These are phyloP conservation scores for Pisolithus sp. DNA, from an alignment of 768 basidiomycete genomes.

Conservation along the genomic window DNA sequence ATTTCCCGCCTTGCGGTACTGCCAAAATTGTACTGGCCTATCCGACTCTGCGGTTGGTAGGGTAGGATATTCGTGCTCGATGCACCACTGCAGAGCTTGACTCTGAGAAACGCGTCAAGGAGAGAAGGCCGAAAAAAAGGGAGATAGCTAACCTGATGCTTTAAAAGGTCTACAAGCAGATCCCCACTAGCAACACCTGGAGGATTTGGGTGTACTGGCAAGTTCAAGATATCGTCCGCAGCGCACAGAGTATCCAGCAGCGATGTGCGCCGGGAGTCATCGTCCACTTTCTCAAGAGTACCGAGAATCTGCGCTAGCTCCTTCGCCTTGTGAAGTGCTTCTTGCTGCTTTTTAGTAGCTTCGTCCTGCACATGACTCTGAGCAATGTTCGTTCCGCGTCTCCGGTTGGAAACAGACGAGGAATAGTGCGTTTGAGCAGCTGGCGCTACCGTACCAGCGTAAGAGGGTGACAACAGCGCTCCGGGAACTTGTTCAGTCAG, in stretches of 20 bases:
- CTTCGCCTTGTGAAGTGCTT: slow-evolving; percentile 50
- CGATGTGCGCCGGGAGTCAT: slow-evolving; percentile 65
- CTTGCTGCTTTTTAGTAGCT: slow-evolving; percentile 26
- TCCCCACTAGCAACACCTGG: slow-evolving; percentile 64
- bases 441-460: slow-evolving; percentile 2
- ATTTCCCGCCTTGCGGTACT: slow-evolving; percentile 46
- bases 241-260: slow-evolving; percentile 65
- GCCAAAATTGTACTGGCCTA: slow-evolving; percentile 87
- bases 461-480: slow-evolving; percentile 7
- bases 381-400: slow-evolving; percentile 3
- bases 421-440: neutral
- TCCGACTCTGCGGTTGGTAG: slow-evolving; percentile 64
- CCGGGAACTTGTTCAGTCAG: slow-evolving; percentile 3
- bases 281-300: slow-evolving; percentile 69
- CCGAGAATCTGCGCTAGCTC: slow-evolving; percentile 63
- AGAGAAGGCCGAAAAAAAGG: neutral
- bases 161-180: slow-evolving; percentile 66
- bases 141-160: slow-evolving; percentile 59
- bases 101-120: slow-evolving; percentile 35
- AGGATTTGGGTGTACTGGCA: slow-evolving; percentile 67
- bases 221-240: slow-evolving; percentile 60
- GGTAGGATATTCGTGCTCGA: slow-evolving; percentile 70
- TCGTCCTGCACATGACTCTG: slow-evolving; percentile 32
- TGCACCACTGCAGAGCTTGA: slow-evolving; percentile 84
- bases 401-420: slow-evolving; percentile 17